These are phyloP conservation scores for Medakamo hakoo DNA, from an alignment of 139 green algal genomes.

Conservation along the genomic window DNA sequence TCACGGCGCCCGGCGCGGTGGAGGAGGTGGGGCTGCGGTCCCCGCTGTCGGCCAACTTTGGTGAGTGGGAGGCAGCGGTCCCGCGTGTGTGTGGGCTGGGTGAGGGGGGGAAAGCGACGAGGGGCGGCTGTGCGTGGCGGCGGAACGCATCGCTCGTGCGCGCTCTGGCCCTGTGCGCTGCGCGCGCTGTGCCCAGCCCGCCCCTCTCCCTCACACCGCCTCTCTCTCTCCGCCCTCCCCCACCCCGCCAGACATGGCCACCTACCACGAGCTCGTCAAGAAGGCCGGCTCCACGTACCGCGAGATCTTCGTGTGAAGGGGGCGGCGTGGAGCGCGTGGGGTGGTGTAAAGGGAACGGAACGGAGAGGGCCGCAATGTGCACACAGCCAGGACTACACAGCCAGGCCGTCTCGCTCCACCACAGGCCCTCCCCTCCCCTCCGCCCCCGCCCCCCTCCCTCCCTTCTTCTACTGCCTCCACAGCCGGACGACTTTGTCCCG, in stretches of 20 bases:
- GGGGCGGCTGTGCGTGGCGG: neutral
- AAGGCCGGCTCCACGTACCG: neutral
- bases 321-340: too few species aligned
- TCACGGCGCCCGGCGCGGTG: neutral
- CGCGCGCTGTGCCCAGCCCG: neutral
- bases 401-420: too few species aligned
- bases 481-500: conserved; percentile 93
- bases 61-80: too few species aligned
- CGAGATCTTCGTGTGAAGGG: neutral
- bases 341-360: too few species aligned
- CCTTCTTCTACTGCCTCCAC: conserved; percentile 52
- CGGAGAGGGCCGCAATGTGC: neutral
- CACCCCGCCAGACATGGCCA: neutral
- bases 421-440: too few species aligned
- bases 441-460: neutral
- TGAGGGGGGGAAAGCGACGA: too few species aligned
- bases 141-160: too few species aligned
- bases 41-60: neutral
- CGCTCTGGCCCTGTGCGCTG: neutral
- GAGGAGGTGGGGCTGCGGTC: neutral
- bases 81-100: too few species aligned
- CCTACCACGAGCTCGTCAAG: neutral
- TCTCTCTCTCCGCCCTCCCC: neutral
- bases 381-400: neutral
- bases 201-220: neutral